Evolutionary conservation across 1,284 basidiomycete genomes (phyloP).

Genomic region (Puccinia polysora): DNA sequence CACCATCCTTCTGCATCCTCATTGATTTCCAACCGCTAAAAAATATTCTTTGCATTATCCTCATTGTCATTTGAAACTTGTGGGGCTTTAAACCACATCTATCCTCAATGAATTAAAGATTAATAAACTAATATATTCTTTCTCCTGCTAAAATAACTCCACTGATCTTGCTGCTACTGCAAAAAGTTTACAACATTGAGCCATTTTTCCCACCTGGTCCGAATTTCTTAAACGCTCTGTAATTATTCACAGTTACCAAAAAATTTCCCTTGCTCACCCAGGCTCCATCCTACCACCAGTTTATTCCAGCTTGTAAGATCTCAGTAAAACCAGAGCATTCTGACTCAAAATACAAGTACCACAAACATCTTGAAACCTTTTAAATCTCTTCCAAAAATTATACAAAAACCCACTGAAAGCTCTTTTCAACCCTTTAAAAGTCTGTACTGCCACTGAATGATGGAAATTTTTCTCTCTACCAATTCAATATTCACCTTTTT

Average conservation of each 20-base stretch:
- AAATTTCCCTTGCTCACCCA: slow-evolving; percentile 12
- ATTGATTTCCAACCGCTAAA: too few species aligned
- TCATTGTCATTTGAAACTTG: too few species aligned
- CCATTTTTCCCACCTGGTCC: too few species aligned
- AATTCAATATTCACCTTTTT: slow-evolving; percentile 1
- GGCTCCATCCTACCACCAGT: background rate
- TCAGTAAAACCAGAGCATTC: slow-evolving; percentile 11
- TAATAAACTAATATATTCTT: too few species aligned
- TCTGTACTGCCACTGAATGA: background rate
- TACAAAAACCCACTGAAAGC: background rate
- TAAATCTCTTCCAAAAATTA: background rate
- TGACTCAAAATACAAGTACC: slow-evolving; percentile 4
- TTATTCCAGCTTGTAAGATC: slow-evolving; percentile 2
- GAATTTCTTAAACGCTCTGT: too few species aligned
- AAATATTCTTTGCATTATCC: too few species aligned
- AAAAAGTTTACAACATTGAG: too few species aligned
- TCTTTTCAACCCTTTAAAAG: background rate
- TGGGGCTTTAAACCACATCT: too few species aligned
- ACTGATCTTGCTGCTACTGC: too few species aligned
- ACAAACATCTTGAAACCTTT: background rate
- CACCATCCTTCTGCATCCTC: too few species aligned
- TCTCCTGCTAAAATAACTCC: too few species aligned
- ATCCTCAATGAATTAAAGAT: too few species aligned
- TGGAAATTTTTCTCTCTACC: background rate
- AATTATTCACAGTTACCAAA: slow-evolving; percentile 5